Evolutionary conservation across 768 basidiomycete species (phyloP), one percentile per base, ranked within the genome.

Genomic region (Leucocoprinus sp.): DNA sequence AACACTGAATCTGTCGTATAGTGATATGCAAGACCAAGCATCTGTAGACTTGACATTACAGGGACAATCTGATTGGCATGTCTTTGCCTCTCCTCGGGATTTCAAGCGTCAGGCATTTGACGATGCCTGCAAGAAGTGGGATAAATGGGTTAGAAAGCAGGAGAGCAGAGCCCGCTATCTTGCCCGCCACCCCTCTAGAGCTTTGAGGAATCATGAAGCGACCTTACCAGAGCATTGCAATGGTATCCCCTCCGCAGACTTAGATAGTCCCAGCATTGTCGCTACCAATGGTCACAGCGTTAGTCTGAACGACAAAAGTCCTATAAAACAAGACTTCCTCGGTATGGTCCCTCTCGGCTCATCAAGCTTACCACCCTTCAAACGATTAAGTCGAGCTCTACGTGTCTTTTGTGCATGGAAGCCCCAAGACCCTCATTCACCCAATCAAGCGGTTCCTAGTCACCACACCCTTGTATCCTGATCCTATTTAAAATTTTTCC

Each of bases 1-100:
- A 22, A 52, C 33, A 39, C 38, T 44, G 28, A 48, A 35, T 47
- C 29, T 36, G 41, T 40, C 43, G 22, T 51, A 14, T 21, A 84
- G 81, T 57, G 82, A 82, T 56, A 84, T 84, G 82, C 66, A 71
- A 51, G 76, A 81, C 50, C 70, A 72, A 53, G 76, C 75, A 52
- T 65, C 65, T 6, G 57, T 80, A 5, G 66, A 68, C 24, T 55
- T 58, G 45, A 64, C 68, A 3, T 60, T 80, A 7, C 59, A 70
- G 41, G 69, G 75, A 21, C 65, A 70, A 3, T 74, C 80, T 49
- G 60, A 64, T 35, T 80, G 81, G 76, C 52, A 58, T 22, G 56
- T 65, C 8, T 62, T 69, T 12, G 55, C 66, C 9, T 61, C 67
- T 0, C 56, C 67, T 19, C 62, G 67, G 7, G 68, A 75, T 8